These are phyloP conservation scores for Tolypocladium inflatum DNA, from an alignment of 2,329 filamentous ascomycete genomes.

Conservation along the genomic window DNA sequence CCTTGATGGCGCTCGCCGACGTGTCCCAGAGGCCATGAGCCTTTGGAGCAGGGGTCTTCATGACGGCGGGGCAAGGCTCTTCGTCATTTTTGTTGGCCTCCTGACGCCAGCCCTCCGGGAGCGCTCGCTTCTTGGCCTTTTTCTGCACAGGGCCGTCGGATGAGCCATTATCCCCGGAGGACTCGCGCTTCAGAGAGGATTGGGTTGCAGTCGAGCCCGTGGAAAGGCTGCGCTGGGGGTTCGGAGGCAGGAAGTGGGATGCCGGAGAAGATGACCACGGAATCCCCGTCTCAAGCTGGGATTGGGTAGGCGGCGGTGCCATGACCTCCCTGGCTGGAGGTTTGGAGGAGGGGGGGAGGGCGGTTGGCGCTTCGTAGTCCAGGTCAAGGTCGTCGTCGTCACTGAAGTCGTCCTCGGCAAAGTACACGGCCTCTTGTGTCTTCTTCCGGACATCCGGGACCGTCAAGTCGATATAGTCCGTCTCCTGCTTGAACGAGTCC, in stretches of 20 bases:
- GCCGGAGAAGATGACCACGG: conserved; percentile 66
- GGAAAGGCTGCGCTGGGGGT: conserved; percentile 8
- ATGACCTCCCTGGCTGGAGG: conserved; percentile 13
- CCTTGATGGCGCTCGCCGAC: conserved; percentile 64
- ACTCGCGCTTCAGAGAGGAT: conserved; percentile 32
- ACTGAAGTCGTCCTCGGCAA: conserved; percentile 77
- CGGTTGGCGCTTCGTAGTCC: conserved; percentile 52
- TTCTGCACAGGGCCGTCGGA: conserved; percentile 14
- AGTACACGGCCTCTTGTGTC: conserved; percentile 36
- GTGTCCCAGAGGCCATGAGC: conserved; percentile 55
- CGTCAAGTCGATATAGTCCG: conserved; percentile 24
- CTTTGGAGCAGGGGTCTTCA: conserved; percentile 23
- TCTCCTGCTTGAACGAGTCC: conserved; percentile 33
- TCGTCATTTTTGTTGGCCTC: conserved; percentile 25
- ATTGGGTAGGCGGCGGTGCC: conserved; percentile 16
- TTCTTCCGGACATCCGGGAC: conserved; percentile 16
- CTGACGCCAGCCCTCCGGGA: conserved; percentile 42
- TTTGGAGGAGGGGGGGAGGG: conserved; percentile 30
- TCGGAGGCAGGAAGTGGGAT: conserved; percentile 34
- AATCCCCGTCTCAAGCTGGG: conserved; percentile 24
- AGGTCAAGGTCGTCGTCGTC: conserved; percentile 71
- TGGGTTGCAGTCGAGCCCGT: conserved; percentile 10
- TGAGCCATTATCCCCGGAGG: conserved; percentile 20
- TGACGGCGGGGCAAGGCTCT: conserved; percentile 5
- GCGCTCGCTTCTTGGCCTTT: conserved; percentile 49